Base-by-base conservation (phyloP, 2,329 filamentous ascomycete species). In the Trichoderma cornu-damae region DNA sequence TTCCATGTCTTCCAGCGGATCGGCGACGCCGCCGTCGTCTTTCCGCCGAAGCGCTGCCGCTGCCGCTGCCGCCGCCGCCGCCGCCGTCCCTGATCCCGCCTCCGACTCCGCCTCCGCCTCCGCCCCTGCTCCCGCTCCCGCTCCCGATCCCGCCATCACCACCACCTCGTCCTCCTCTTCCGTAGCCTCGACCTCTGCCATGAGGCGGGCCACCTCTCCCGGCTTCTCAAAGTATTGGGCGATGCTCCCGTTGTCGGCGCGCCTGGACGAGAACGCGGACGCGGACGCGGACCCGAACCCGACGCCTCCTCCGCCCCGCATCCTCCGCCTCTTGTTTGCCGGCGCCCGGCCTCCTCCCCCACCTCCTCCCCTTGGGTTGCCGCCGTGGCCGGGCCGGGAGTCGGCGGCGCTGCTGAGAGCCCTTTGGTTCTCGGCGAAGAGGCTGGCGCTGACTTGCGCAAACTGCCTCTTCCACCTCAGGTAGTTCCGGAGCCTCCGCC, bases 381-480 rank as follows among this genome's bases (percentile, higher is more conserved):
- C 75, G 3, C 63, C 64, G 66, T 71, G 72, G 60, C 75, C 68
- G 59, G 72, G 73, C 3, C 80, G 76, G 12, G 79, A 75, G 61
- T 88, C 86, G 11, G 82, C 78, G 14, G 84, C 84, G 20, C 85
- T 82, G 63, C 85, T 86, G 59, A 92, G 79, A 7, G 86, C 83
- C 66, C 86, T 90, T 69, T 93, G 86, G 61, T 91, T 93, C 68
- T 92, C 90, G 0, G 84, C 76, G 64, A 93, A 94, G 0, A 95
- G 77, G 5, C 85, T 83, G 14, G 85, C 84, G 69, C 88, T 96
- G 64, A 96, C 88, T 65, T 88, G 88, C 4, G 89, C 86, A 68
- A 97, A 95, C 62, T 95, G 88, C 57, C 83, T 82, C 73, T 96
- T 96, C 93, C 94, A 97, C 42, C 82, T 82, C 24, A 97, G 78